Evolutionary conservation across 2,329 filamentous ascomycete genomes (phyloP).

Genomic region (Colletotrichum sp.): DNA sequence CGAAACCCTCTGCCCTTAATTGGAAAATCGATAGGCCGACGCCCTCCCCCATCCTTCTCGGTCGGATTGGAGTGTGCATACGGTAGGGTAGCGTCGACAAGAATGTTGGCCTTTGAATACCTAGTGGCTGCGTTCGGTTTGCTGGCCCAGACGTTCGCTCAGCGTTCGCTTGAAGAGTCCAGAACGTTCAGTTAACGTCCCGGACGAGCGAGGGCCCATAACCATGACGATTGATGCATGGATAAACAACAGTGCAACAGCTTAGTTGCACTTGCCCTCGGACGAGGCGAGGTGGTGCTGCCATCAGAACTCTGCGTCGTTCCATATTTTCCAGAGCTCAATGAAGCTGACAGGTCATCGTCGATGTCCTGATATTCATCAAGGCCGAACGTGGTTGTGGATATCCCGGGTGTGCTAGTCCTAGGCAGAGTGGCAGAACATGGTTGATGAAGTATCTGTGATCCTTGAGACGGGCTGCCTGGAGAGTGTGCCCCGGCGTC

Average conservation of each 20-base stretch:
- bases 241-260: neutral
- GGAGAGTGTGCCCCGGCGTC: neutral
- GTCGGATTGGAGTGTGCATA: neutral
- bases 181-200: slow-evolving; percentile 7
- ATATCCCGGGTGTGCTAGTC: neutral
- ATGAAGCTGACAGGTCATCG: neutral
- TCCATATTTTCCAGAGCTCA: neutral
- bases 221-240: slow-evolving; percentile 5
- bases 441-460: neutral
- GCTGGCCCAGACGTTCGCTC: neutral
- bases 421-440: neutral
- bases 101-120: neutral
- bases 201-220: neutral
- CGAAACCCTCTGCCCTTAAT: neutral
- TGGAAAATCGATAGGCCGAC: slow-evolving; percentile 4
- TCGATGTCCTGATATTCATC: neutral
- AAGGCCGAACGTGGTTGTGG: neutral
- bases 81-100: neutral
- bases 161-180: slow-evolving; percentile 2
- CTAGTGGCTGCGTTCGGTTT: slow-evolving; percentile 2
- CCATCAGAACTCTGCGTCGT: neutral
- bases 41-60: neutral
- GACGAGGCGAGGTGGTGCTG: neutral
- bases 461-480: neutral
- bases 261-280: neutral